Evolutionary conservation across 768 basidiomycete genomes (phyloP).

Genomic region (Clitopilus hobsonii): DNA sequence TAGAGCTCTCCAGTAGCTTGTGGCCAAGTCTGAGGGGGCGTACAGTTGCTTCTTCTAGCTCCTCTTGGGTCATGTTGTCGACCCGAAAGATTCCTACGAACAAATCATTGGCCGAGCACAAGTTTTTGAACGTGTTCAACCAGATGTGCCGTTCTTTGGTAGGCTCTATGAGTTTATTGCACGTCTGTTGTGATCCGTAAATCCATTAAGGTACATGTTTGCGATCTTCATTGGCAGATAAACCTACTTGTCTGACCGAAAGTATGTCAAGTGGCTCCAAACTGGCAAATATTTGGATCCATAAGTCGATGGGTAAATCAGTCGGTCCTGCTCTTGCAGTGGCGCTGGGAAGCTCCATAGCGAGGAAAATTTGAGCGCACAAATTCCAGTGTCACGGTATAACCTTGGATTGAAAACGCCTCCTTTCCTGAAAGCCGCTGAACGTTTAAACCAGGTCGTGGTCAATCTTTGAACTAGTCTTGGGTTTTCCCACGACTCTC

Average conservation of each 20-base stretch:
- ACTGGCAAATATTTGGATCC: not conserved
- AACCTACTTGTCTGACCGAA: not conserved
- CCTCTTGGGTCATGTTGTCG: not conserved
- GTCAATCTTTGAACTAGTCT: too few species aligned
- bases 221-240: not conserved
- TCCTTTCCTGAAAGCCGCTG: too few species aligned
- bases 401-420: too few species aligned
- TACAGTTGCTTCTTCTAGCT: not conserved
- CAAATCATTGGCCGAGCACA: not conserved
- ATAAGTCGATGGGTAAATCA: not conserved
- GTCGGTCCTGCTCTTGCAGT: not conserved
- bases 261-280: not conserved
- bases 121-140: not conserved
- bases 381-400: too few species aligned
- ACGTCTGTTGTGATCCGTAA: not conserved
- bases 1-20: not conserved
- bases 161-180: not conserved
- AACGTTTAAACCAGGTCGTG: too few species aligned
- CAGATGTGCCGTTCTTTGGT: not conserved
- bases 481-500: too few species aligned
- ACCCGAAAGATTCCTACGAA: not conserved
- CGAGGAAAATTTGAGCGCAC: too few species aligned
- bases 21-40: not conserved
- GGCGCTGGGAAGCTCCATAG: not conserved
- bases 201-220: not conserved